Conservation (phyloP, 2,329 filamentous ascomycete genomes). For the Graphilbum fragrans region DNA sequence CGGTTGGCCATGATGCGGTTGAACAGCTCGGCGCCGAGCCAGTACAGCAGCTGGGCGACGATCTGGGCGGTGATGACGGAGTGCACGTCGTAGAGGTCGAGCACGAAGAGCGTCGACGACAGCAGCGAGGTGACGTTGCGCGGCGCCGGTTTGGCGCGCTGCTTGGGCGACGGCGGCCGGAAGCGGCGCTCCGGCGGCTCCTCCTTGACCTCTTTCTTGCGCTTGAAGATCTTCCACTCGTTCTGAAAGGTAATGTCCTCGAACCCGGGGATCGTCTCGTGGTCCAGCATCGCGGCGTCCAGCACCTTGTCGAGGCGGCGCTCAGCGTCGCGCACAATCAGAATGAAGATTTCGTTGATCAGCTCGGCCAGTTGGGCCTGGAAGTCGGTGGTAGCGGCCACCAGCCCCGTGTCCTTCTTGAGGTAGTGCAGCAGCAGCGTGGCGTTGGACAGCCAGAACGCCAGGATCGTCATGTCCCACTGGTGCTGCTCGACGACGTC, state of each 20-base stretch:
- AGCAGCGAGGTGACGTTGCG: conserved; percentile 91
- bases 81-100: conserved; percentile 98
- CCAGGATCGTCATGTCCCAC: conserved; percentile 99
- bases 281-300: conserved; percentile 87
- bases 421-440: conserved; percentile 92
- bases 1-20: conserved; percentile 96
- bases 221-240: conserved; percentile 95
- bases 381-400: conserved; percentile 73
- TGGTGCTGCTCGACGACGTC: conserved; percentile 90
- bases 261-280: conserved; percentile 95
- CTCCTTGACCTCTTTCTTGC: conserved; percentile 79
- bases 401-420: conserved; percentile 79
- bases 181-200: conserved; percentile 86
- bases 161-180: conserved; percentile 84
- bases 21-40: conserved; percentile 92
- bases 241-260: conserved; percentile 96
- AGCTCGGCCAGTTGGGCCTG: conserved; percentile 88
- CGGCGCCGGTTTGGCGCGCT: conserved; percentile 81
- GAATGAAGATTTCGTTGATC: conserved; percentile 95
- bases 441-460: conserved; percentile 97
- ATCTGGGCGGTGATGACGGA: conserved; percentile 92
- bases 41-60: conserved; percentile 85
- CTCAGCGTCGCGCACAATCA: conserved; percentile 94
- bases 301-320: conserved; percentile 91
- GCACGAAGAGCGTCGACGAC: conserved; percentile 89